Percentiles rank a stretch among this genome's conserved stretches.
Conservation (phyloP, 2,329 filamentous ascomycete genomes). For the Cladosporium sphaerospermum region DNA sequence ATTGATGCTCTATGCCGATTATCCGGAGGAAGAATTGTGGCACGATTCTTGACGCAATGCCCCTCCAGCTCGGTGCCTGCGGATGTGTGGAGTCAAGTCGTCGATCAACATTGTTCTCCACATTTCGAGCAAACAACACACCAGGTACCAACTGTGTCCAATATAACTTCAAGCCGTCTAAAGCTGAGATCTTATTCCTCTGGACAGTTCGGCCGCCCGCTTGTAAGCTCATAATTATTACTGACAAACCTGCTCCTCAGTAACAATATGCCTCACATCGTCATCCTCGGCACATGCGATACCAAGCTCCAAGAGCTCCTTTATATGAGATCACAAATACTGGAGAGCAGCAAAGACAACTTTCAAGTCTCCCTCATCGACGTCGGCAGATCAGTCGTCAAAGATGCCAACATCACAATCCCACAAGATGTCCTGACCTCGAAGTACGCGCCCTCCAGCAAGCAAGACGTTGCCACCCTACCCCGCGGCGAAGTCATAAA, state of each 20-base stretch:
- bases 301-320: constrained; percentile 57
- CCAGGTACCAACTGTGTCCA: neutral
- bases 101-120: constrained; percentile 5
- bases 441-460: constrained; percentile 23
- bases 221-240: too few species aligned
- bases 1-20: too few species aligned
- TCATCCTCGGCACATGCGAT: constrained; percentile 58
- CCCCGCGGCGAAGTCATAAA: constrained; percentile 52
- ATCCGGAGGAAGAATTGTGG: too few species aligned
- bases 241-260: neutral
- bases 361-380: constrained; percentile 47
- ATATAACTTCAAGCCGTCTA: too few species aligned
- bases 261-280: constrained; percentile 34
- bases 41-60: constrained; percentile 1
- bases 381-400: constrained; percentile 44
- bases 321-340: constrained; percentile 47
- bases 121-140: neutral
- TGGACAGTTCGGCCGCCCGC: too few species aligned
- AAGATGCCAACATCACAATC: constrained; percentile 44
- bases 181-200: too few species aligned
- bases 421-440: constrained; percentile 39
- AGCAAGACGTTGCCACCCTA: constrained; percentile 33
- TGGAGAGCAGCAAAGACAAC: constrained; percentile 23
- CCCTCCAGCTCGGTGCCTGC: neutral
- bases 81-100: neutral